Evolutionary conservation across 2,329 filamentous ascomycete genomes (phyloP).

Genomic region (Beauveria brongniartii): DNA sequence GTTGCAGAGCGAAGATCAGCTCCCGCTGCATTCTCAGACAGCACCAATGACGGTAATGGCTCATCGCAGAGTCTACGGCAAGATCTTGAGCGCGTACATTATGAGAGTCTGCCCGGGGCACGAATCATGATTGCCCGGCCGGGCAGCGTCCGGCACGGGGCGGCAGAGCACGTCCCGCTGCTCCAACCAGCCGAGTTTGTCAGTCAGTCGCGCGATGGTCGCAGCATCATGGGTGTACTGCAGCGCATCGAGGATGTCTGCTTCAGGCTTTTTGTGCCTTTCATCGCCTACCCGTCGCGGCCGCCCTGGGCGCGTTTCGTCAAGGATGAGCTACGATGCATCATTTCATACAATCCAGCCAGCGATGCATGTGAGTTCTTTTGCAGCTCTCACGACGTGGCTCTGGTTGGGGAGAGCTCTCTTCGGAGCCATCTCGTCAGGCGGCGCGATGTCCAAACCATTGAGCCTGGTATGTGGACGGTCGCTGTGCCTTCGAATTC

Average conservation of each 20-base stretch:
- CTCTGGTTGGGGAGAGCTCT: neutral
- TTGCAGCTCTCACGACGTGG: neutral
- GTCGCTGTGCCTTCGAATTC: neutral
- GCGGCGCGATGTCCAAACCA: neutral
- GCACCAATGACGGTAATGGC: neutral
- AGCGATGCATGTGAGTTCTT: constrained; percentile 5
- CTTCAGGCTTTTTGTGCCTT: neutral
- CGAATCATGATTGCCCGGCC: constrained; percentile 5
- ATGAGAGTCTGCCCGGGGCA: neutral
- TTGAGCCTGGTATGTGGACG: constrained; percentile 5
- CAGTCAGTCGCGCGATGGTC: neutral
- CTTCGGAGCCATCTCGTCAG: neutral
- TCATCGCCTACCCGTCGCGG: neutral
- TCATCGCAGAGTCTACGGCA: neutral
- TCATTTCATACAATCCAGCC: neutral
- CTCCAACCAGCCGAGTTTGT: neutral
- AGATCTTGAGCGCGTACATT: neutral
- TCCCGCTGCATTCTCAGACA: neutral
- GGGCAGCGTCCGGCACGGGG: neutral
- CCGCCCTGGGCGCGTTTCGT: neutral
- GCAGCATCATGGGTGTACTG: constrained; percentile 2
- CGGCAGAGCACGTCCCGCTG: neutral
- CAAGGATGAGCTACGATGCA: neutral
- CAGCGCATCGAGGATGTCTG: neutral
- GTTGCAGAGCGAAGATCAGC: neutral